Conservation (phyloP, 495 filamentous ascomycete genomes). For the Hypoxylon lenormandii region DNA sequence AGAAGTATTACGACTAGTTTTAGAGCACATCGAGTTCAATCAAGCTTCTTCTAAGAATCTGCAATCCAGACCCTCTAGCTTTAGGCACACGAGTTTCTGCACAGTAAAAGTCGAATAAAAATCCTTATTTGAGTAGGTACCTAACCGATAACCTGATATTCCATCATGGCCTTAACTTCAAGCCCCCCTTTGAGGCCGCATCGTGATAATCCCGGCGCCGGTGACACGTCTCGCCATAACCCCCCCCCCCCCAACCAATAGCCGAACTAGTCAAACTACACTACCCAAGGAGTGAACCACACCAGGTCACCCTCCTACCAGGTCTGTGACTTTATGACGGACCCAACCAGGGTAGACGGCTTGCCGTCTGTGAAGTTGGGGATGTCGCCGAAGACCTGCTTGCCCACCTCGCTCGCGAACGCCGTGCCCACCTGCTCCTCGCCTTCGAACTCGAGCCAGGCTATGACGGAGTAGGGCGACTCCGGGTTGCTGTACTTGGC, state of each 20-base stretch:
- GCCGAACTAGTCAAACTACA: too few species aligned
- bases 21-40: too few species aligned
- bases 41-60: too few species aligned
- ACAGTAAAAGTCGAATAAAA: too few species aligned
- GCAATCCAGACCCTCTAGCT: too few species aligned
- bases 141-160: too few species aligned
- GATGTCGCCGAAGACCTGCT: slow-evolving; percentile 38
- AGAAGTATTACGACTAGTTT: slow-evolving; percentile 53
- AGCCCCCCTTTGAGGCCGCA: too few species aligned
- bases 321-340: not conserved
- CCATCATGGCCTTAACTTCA: too few species aligned
- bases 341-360: slow-evolving; percentile 5
- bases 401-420: slow-evolving; percentile 3
- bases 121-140: too few species aligned
- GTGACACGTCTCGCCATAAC: not conserved
- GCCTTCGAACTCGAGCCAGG: slow-evolving; percentile 44
- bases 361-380: slow-evolving; percentile 34
- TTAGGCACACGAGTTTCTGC: too few species aligned
- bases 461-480: slow-evolving; percentile 27
- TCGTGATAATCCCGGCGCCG: not conserved
- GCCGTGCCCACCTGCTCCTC: slow-evolving; percentile 18
- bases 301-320: not conserved
- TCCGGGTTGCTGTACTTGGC: slow-evolving; percentile 33
- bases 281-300: not conserved
- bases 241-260: not conserved